A percentile compares a stretch with the other conserved stretches of the same genome.
phyloP scores from a whole-genome alignment of 2,329 filamentous ascomycete genomes.

The Fusarium sp. region DNA sequence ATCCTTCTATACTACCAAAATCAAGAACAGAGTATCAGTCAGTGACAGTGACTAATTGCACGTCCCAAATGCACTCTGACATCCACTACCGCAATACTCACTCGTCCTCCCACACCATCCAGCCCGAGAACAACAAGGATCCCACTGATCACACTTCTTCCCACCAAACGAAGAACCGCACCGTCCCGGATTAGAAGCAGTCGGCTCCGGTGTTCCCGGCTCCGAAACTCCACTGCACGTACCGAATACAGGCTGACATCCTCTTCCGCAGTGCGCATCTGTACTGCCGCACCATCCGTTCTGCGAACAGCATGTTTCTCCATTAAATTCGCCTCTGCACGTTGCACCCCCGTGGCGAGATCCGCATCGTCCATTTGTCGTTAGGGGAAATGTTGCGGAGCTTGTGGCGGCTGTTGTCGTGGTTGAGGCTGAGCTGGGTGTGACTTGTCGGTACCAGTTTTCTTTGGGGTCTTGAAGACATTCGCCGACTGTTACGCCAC shows the following conservation, averaged over 20 bases:
- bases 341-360: conserved; percentile 37
- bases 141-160: conserved; percentile 44
- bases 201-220: conserved; percentile 26
- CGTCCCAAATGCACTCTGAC: conserved; percentile 51
- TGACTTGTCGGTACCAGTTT: conserved; percentile 63
- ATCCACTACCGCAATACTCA: conserved; percentile 56
- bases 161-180: conserved; percentile 45
- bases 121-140: conserved; percentile 47
- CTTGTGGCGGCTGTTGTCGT: conserved; percentile 11
- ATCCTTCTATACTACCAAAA: background rate
- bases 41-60: conserved; percentile 27
- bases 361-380: conserved; percentile 44
- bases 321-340: conserved; percentile 32
- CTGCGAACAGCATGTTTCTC: conserved; percentile 42
- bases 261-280: conserved; percentile 54
- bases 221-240: conserved; percentile 39
- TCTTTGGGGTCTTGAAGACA: conserved; percentile 65
- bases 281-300: conserved; percentile 54
- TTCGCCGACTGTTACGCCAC: conserved; percentile 61
- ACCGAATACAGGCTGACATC: conserved; percentile 54
- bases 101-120: conserved; percentile 55
- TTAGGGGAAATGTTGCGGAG: conserved; percentile 33
- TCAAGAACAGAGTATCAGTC: background rate
- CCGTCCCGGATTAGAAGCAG: conserved; percentile 41
- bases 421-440: background rate